These are phyloP conservation scores for Yamadazyma siamensis DNA, from an alignment of 1,139 yeast species.

Conservation along the genomic window DNA sequence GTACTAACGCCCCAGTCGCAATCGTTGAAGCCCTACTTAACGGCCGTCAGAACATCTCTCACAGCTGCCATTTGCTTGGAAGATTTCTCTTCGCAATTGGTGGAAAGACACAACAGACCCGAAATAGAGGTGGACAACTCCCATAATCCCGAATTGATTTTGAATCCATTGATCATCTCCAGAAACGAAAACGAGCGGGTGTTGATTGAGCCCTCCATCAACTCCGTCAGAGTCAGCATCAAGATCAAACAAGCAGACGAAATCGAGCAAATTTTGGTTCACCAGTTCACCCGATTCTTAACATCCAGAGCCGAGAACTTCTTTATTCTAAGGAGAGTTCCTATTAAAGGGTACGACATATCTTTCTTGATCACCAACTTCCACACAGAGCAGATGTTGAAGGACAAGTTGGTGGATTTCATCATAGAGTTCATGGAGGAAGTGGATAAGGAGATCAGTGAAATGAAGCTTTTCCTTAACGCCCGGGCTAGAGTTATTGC, in stretches of 20 bases:
- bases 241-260: slow-evolving; percentile 97
- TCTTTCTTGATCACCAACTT: slow-evolving; percentile 89
- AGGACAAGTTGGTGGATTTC: slow-evolving; percentile 92
- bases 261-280: slow-evolving; percentile 90
- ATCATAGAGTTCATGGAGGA: slow-evolving; percentile 98
- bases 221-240: slow-evolving; percentile 83
- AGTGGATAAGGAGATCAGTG: slow-evolving; percentile 97
- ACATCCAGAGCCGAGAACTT: slow-evolving; percentile 96
- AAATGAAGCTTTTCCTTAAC: slow-evolving; percentile 93
- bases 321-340: slow-evolving; percentile 85
- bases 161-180: slow-evolving; percentile 87
- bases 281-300: slow-evolving; percentile 87
- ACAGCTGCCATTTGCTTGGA: slow-evolving; percentile 95
- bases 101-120: slow-evolving; percentile 96
- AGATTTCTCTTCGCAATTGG: slow-evolving; percentile 91
- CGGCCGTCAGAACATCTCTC: slow-evolving; percentile 89
- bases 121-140: slow-evolving; percentile 78
- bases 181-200: slow-evolving; percentile 94
- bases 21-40: slow-evolving; percentile 90
- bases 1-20: slow-evolving; percentile 57
- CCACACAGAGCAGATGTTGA: slow-evolving; percentile 95
- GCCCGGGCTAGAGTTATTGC: slow-evolving; percentile 98
- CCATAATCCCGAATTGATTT: slow-evolving; percentile 71
- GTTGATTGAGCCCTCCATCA: slow-evolving; percentile 89
- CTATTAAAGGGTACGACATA: slow-evolving; percentile 88